Percentiles rank a stretch among this genome's conserved stretches.
Conservation (phyloP, 495 filamentous ascomycete species). For the Hypomontagnella monticulosa region DNA sequence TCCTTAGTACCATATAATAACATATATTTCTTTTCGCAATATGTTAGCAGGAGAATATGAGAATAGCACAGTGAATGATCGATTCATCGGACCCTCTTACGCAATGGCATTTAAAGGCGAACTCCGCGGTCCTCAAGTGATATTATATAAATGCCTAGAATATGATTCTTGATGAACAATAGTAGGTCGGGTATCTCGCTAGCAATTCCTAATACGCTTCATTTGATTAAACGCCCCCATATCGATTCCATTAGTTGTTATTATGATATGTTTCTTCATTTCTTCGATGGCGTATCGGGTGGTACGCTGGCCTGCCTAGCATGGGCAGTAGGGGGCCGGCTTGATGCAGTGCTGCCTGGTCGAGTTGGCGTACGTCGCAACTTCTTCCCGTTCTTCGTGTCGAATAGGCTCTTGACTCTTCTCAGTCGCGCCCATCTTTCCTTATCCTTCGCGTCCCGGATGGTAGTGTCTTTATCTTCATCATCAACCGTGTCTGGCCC, state of each 20-base stretch:
- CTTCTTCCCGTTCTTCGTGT: conserved; percentile 60
- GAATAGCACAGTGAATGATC: too few relatives aligned
- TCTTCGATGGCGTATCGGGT: conserved; percentile 26
- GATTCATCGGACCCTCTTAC: too few relatives aligned
- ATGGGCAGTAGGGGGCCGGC: conserved; percentile 39
- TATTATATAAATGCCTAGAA: conserved; percentile 11
- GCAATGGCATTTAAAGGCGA: background rate
- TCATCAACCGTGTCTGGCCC: conserved; percentile 39
- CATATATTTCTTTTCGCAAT: too few relatives aligned
- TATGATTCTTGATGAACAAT: background rate
- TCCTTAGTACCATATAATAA: too few relatives aligned
- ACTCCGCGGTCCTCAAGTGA: conserved; percentile 8
- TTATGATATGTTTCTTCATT: conserved; percentile 10
- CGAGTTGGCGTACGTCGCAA: conserved; percentile 46
- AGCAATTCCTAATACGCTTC: conserved; percentile 4
- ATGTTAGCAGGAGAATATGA: too few relatives aligned
- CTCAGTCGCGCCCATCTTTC: conserved; percentile 63
- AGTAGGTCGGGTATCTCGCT: conserved; percentile 31
- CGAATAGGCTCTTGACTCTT: conserved; percentile 66
- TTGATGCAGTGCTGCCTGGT: conserved; percentile 38
- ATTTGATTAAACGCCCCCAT: conserved; percentile 3
- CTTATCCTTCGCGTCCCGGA: conserved; percentile 62
- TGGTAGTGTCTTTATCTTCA: conserved; percentile 54
- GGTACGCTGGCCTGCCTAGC: conserved; percentile 38
- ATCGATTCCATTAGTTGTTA: background rate